phyloP scores from a whole-genome alignment of 371 early-diverging fungal genomes.

The Paraphysoderma sedebokerense region DNA sequence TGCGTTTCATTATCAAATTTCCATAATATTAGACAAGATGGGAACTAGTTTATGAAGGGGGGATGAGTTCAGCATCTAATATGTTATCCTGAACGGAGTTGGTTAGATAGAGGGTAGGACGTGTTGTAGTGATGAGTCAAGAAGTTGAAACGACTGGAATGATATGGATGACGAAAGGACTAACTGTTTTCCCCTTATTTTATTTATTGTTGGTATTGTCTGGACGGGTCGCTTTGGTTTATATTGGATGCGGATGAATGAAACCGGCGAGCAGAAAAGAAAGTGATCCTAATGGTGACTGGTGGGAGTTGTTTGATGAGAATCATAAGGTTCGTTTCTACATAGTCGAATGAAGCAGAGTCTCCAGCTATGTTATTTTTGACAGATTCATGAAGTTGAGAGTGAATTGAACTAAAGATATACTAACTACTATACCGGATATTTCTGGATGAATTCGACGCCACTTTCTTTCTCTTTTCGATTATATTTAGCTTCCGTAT shows the following conservation, averaged over 20 bases:
- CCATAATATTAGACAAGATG: no score
- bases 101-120: constrained; percentile 1
- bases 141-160: no score
- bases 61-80: background rate
- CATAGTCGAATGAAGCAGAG: no score
- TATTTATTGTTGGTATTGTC: background rate
- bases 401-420: background rate
- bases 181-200: constrained; percentile 3
- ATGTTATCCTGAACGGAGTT: background rate
- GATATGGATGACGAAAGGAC: background rate
- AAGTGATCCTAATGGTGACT: constrained; percentile 9
- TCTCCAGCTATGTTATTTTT: no score
- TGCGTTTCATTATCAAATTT: constrained; percentile 14
- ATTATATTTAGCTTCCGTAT: constrained; percentile 25
- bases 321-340: constrained; percentile 35
- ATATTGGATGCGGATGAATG: constrained; percentile 11
- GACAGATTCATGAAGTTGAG: background rate
- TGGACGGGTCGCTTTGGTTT: background rate
- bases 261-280: constrained; percentile 35
- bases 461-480: background rate
- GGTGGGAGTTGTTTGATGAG: constrained; percentile 90
- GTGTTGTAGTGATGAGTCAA: constrained; percentile 7
- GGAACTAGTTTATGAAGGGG: no score
- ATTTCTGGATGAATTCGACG: no score
- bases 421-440: background rate